A percentile compares a stretch with the other conserved stretches of the same genome.
phyloP scores from a whole-genome alignment of 2,329 filamentous ascomycete genomes.

The Cucurbitaria berberidis region DNA sequence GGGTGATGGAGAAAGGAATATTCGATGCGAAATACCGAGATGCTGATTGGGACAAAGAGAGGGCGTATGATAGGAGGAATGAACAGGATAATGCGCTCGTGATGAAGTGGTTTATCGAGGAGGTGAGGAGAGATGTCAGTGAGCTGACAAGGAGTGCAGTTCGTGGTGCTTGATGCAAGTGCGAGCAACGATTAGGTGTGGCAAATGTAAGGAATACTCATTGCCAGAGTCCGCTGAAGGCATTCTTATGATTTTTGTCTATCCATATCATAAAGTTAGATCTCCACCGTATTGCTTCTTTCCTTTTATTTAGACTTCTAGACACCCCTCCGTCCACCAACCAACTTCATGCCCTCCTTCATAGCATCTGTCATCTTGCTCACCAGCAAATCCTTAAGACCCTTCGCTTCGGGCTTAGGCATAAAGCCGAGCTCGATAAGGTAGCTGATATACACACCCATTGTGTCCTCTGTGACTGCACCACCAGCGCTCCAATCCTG shows the following conservation, averaged over 20 bases:
- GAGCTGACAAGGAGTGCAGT: neutral
- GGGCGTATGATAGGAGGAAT: neutral
- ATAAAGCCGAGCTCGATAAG: slow-evolving; percentile 69
- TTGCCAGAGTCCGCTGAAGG: neutral
- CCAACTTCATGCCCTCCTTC: slow-evolving; percentile 43
- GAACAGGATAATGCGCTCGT: neutral
- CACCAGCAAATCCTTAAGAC: slow-evolving; percentile 34
- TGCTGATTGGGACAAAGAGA: neutral
- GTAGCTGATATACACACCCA: slow-evolving; percentile 70
- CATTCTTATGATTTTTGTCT: neutral
- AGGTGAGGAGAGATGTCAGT: neutral
- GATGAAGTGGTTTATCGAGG: neutral
- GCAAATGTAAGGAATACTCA: neutral
- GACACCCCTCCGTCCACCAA: slow-evolving; percentile 40
- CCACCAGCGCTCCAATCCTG: slow-evolving; percentile 62
- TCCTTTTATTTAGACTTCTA: slow-evolving; percentile 3
- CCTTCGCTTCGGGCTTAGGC: slow-evolving; percentile 43
- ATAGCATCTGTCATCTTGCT: slow-evolving; percentile 39
- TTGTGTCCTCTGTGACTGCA: slow-evolving; percentile 64
- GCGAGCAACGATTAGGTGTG: neutral
- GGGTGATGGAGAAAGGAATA: neutral
- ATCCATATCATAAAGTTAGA: neutral
- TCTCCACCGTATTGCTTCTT: neutral
- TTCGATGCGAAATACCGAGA: neutral
- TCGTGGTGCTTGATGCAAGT: neutral